These are phyloP conservation scores for Arxiozyma slooffiae DNA, from an alignment of 1,139 yeast species.

Conservation along the genomic window DNA sequence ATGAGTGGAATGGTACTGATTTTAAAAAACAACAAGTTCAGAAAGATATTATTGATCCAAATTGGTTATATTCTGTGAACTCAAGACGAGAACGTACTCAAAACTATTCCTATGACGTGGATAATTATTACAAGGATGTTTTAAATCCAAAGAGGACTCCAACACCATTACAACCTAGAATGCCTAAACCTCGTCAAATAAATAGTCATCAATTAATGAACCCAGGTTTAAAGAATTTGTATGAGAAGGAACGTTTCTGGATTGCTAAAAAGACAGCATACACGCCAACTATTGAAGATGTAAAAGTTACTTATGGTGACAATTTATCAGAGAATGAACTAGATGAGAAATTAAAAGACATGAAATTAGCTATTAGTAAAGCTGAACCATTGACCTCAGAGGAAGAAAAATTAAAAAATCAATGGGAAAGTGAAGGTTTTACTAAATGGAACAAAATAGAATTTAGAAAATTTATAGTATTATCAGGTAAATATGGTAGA, in stretches of 20 bases:
- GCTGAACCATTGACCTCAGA: constrained; percentile 61
- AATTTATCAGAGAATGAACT: constrained; percentile 30
- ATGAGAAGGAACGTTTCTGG: constrained; percentile 54
- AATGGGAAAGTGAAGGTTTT: constrained; percentile 48
- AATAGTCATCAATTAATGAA: constrained; percentile 71
- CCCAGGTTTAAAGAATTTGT: constrained; percentile 47
- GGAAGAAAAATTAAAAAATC: constrained; percentile 49
- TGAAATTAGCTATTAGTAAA: constrained; percentile 53
- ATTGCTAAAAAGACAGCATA: constrained; percentile 29
- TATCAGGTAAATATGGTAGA: constrained; percentile 59
- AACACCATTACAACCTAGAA: constrained; percentile 52
- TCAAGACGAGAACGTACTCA: constrained; percentile 49
- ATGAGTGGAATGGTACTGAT: constrained; percentile 79
- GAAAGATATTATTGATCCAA: constrained; percentile 32
- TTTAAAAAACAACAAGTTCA: constrained; percentile 52
- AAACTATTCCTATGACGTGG: constrained; percentile 67
- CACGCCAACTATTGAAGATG: constrained; percentile 29
- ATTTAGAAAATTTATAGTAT: constrained; percentile 54
- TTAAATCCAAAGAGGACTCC: constrained; percentile 53
- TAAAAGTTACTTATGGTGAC: constrained; percentile 34
- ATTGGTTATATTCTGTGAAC: constrained; percentile 58
- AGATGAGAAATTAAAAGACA: constrained; percentile 44
- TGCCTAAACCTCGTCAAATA: constrained; percentile 53
- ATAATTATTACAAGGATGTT: constrained; percentile 69
- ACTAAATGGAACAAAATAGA: constrained; percentile 65